Percentiles rank a stretch among this genome's conserved stretches.
phyloP scores from a whole-genome alignment of 495 filamentous ascomycete genomes.

The Massariosphaeria phaeospora region DNA sequence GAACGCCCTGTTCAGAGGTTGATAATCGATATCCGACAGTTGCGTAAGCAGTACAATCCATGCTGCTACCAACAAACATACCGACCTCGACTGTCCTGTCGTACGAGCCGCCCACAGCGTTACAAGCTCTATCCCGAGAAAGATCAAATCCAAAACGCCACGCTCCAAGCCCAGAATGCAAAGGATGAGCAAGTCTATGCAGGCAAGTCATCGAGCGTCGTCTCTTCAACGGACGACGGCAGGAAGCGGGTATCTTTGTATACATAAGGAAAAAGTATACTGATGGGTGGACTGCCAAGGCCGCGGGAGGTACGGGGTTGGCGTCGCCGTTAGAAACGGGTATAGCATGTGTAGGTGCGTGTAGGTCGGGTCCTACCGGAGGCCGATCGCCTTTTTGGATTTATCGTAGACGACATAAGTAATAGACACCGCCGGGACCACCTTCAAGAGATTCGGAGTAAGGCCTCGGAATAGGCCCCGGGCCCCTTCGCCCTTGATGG shows the following conservation, averaged over 20 bases:
- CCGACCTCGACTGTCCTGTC: too few species aligned
- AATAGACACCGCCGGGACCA: slow-evolving; percentile 93
- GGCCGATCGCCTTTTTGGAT: slow-evolving; percentile 69
- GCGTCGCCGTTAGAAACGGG: not conserved
- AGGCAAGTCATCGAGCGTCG: not conserved
- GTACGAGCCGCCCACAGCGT: not conserved
- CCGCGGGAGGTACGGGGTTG: too few species aligned
- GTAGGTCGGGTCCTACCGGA: slow-evolving; percentile 49
- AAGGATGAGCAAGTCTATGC: not conserved
- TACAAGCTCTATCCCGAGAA: not conserved
- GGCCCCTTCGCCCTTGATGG: slow-evolving; percentile 74
- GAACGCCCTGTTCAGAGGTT: too few species aligned
- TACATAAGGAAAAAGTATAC: slow-evolving; percentile 5
- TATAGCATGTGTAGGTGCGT: not conserved
- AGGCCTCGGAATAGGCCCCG: slow-evolving; percentile 90
- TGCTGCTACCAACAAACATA: too few species aligned
- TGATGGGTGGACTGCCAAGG: slow-evolving; percentile 3
- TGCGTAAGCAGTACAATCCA: too few species aligned
- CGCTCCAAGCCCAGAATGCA: slow-evolving; percentile 6
- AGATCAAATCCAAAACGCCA: slow-evolving; percentile 4
- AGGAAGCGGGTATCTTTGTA: slow-evolving; percentile 20
- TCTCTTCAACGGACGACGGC: not conserved
- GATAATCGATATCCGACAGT: too few species aligned
- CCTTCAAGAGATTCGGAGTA: slow-evolving; percentile 93
- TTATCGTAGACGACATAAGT: slow-evolving; percentile 97